These are phyloP conservation scores for Cryptococcus sp. DNA, from an alignment of 1,284 basidiomycete species.

Conservation along the genomic window DNA sequence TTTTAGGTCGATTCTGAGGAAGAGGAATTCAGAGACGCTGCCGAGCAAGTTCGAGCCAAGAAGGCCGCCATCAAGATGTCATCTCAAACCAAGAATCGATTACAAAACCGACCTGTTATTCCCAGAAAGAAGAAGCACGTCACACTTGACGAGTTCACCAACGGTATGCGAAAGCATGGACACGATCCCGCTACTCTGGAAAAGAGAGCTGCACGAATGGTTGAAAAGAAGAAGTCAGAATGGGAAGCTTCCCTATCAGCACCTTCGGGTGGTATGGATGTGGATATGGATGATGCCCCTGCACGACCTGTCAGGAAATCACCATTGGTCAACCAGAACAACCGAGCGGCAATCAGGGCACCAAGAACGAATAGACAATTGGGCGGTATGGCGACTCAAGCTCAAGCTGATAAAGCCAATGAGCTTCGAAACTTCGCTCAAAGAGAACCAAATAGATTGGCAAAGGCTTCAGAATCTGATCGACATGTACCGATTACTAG, in stretches of 20 bases:
- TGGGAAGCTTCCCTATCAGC: conserved; percentile 45
- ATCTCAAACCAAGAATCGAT: conserved; percentile 80
- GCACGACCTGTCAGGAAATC: neutral
- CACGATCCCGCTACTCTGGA: conserved; percentile 84
- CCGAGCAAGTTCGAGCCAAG: conserved; percentile 61
- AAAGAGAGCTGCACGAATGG: conserved; percentile 77
- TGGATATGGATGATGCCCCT: conserved; percentile 49
- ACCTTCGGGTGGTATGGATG: conserved; percentile 37
- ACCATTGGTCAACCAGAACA: conserved; percentile 37
- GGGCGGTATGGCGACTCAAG: conserved; percentile 71
- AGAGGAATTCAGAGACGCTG: conserved; percentile 69
- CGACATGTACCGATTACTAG: conserved; percentile 51
- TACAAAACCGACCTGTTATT: conserved; percentile 77
- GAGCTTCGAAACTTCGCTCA: conserved; percentile 78
- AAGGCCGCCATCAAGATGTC: conserved; percentile 62
- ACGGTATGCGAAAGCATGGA: conserved; percentile 76
- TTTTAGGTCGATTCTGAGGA: conserved; percentile 82
- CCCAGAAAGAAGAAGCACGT: conserved; percentile 82
- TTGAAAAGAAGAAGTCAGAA: conserved; percentile 38
- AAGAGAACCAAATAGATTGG: conserved; percentile 75
- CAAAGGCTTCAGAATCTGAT: conserved; percentile 85
- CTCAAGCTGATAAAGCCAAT: conserved; percentile 74
- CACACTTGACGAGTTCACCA: conserved; percentile 79
- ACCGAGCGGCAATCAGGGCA: conserved; percentile 52
- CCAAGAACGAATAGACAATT: conserved; percentile 68